Base-by-base conservation (phyloP, 139 green algal genomes). In the Coelastrella sp. region DNA sequence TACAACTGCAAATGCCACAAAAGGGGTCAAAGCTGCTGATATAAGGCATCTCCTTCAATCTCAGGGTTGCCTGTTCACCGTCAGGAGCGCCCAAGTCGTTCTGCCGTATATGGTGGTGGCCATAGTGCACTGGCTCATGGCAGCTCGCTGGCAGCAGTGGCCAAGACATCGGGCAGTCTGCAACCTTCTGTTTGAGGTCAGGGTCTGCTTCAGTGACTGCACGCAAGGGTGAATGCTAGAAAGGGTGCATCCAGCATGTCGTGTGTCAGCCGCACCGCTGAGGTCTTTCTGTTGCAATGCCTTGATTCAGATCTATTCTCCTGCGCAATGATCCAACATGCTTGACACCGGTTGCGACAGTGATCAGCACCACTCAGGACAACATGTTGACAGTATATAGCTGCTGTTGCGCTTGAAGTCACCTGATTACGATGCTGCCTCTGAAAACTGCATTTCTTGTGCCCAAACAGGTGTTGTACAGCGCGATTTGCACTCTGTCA, bases 31-130 rank as follows among this genome's bases (percentile, higher is more conserved):
- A 35, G 14, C 70, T 78, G 75, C 75, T 59, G 27, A 15, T 61
- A 6, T 82, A 12, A 59, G 58, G 63, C 25, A 58, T 59, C 27
- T 24, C 27, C 5, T 66, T 19, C 25, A 3, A n/a, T 19, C 73
- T n/a, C 65, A 87, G 82, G 82, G 82, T 0, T 25, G 24, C 65
- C 49, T 87, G n/a, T 87, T 87, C 65, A 63, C 82, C 4, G 10
- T n/a, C 25, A 63, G 15, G 11, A 70, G 82, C 27, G 63, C 82
- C 8, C 25, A 65, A 27, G 15, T 87, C 14, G n/a, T 78, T 25
- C 27, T 87, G 65, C 82, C 82, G 5, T 87, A 87, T 63, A 87
- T 87, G 82, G 74, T 65, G 19, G 61, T 78, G 4, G 82, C 82
- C 7, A 20, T 59, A 20, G 4, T 63, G 61, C 82, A 87, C 27